A percentile compares a stretch with the other conserved stretches of the same genome.
Evolutionary conservation across 257 asterid species (phyloP).

Genomic region (Petunia secreta): DNA sequence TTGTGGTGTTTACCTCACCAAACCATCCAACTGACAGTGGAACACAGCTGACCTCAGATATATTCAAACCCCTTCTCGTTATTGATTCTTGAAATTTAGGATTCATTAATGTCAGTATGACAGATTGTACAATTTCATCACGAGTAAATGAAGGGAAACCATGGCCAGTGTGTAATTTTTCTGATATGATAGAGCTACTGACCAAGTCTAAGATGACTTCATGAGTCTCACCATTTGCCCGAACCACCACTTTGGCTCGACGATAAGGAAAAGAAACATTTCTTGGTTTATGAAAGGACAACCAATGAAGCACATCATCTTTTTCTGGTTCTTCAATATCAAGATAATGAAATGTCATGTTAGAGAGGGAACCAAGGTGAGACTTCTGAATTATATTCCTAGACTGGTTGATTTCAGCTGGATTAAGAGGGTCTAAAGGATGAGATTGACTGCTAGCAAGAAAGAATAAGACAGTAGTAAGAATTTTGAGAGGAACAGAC

Average conservation of each 20-base stretch:
- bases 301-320: slow-evolving; percentile 53
- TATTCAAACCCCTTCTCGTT: slow-evolving; percentile 54
- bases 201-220: slow-evolving; percentile 54
- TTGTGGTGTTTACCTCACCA: slow-evolving; percentile 52
- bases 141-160: slow-evolving; percentile 64
- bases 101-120: slow-evolving; percentile 42
- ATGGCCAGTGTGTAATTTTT: slow-evolving; percentile 44
- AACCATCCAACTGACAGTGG: slow-evolving; percentile 71
- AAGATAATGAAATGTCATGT: slow-evolving; percentile 55
- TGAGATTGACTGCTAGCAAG: slow-evolving; percentile 34
- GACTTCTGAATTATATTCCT: slow-evolving; percentile 45
- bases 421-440: slow-evolving; percentile 70
- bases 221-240: slow-evolving; percentile 42
- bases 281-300: slow-evolving; percentile 30
- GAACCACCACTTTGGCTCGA: slow-evolving; percentile 54
- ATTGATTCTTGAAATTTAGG: slow-evolving; percentile 55
- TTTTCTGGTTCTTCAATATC: slow-evolving; percentile 71
- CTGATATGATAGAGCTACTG: slow-evolving; percentile 40
- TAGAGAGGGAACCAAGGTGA: slow-evolving; percentile 35
- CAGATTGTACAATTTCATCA: slow-evolving; percentile 52
- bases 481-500: slow-evolving; percentile 30
- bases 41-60: slow-evolving; percentile 59
- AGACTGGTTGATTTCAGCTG: slow-evolving; percentile 46
- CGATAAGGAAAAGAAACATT: slow-evolving; percentile 44
- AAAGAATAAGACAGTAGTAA: slow-evolving; percentile 23